A percentile compares a stretch with the other conserved stretches of the same genome.
Conservation (phyloP, 108 stramenopile genomes). For the Seminavis robusta region DNA sequence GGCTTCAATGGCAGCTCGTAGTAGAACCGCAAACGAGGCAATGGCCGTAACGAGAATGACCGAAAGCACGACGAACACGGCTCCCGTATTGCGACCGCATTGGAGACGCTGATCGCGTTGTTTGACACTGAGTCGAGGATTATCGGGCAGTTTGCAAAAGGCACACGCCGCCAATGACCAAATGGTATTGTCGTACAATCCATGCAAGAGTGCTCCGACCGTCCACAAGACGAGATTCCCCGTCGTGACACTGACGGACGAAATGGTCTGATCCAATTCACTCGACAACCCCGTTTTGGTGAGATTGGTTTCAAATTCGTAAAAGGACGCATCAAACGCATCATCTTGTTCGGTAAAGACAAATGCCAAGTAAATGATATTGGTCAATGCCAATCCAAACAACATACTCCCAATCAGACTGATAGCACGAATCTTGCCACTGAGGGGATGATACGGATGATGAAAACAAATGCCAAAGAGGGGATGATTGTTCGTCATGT, state of each 20-base stretch:
- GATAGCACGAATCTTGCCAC: slow-evolving; percentile 30
- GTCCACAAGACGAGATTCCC: slow-evolving; percentile 73
- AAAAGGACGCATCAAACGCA: not conserved
- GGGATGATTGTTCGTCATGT: slow-evolving; percentile 60
- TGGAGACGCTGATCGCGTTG: not conserved
- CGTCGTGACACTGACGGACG: slow-evolving; percentile 32
- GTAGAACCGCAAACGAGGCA: slow-evolving; percentile 43
- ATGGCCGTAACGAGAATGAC: slow-evolving; percentile 31
- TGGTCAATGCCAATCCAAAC: slow-evolving; percentile 62
- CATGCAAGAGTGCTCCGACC: slow-evolving; percentile 60
- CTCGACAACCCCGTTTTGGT: not conserved
- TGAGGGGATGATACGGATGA: slow-evolving; percentile 50
- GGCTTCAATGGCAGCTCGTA: slow-evolving; percentile 40
- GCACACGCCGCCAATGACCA: slow-evolving; percentile 81
- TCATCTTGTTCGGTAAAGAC: slow-evolving; percentile 32
- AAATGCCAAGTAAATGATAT: slow-evolving; percentile 41
- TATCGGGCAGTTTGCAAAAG: slow-evolving; percentile 59
- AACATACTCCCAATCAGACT: slow-evolving; percentile 44
- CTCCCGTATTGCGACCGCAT: slow-evolving; percentile 16
- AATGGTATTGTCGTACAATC: slow-evolving; percentile 56
- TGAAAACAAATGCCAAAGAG: slow-evolving; percentile 57
- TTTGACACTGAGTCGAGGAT: slow-evolving; percentile 1
- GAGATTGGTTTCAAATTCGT: not conserved
- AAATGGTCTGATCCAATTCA: not conserved
- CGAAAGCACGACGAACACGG: slow-evolving; percentile 25